Evolutionary conservation across 768 basidiomycete species (phyloP), one percentile per base, ranked within the genome.

Genomic region (Baorangia bicolor): DNA sequence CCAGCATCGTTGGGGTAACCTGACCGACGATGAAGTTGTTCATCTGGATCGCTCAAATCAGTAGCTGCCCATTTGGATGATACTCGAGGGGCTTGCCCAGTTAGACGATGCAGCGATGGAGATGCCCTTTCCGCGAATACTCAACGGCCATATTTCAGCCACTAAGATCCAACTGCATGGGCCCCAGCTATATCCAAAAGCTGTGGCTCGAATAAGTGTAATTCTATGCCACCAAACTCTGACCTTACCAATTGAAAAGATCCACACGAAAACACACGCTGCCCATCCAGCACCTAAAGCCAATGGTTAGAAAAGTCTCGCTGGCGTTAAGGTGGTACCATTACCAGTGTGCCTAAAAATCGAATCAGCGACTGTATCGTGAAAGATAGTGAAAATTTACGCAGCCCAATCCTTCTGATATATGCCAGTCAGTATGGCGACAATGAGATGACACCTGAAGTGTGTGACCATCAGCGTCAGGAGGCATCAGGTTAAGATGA

Each of bases 101-200:
- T 90, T 90, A 14, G 85, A 84, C 8, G 86, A 89, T 5, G 86
- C 83, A 4, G 85, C 84, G 59, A 92, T 87, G 3, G 86, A 86
- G 56, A 90, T 71, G 41, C 87, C 88, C 73, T 90, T 90, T 50
- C 87, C 85, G 53, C 88, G 83, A 55, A 89, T 81, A 56, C 82
- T 84, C 62, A 89, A 67, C 14, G 86, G 85, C 83, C 83, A 87
- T 47, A 87, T 87, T 73, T 90, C 87, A 10, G 88, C 84, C 12
- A 87, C 82, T 38, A 90, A 73, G 68, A 90, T 87, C 88, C 89
- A 91, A 12, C 86, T 78, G 63, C 86, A 86, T 13, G 88, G 87
- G 73, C 84, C 88, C 89, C 88, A 92, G 53, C 83, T 85, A 63
- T 88, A 90, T 43, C 88, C 88, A 63, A 88, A 89, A 5, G 73